Evolutionary conservation across 768 basidiomycete species (phyloP).

Genomic region (Lactifluus piperatus): DNA sequence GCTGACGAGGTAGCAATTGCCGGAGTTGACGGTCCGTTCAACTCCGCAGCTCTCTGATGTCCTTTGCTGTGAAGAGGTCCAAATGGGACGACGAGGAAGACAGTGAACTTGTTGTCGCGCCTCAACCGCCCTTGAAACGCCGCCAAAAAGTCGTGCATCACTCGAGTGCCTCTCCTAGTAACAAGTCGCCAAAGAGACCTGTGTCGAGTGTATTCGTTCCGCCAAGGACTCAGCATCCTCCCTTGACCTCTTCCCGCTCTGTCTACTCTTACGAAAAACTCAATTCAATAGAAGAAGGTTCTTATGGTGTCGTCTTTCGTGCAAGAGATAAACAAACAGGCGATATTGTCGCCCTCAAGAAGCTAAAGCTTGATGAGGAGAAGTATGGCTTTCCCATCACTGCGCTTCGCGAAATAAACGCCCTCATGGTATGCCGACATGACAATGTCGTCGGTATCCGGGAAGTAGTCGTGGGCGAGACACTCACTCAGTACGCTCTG

Average conservation of each 20-base stretch:
- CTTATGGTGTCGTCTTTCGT: conserved; percentile 96
- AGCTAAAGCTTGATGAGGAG: conserved; percentile 96
- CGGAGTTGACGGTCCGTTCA: conserved; percentile 3
- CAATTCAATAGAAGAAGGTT: conserved; percentile 98
- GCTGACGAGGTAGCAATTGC: not conserved
- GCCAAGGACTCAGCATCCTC: conserved; percentile 65
- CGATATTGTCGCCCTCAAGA: conserved; percentile 95
- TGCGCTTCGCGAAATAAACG: conserved; percentile 86
- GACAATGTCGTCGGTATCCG: conserved; percentile 96
- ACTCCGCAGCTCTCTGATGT: not conserved
- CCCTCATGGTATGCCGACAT: conserved; percentile 91
- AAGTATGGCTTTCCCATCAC: conserved; percentile 99
- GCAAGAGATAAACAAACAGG: conserved; percentile 91
- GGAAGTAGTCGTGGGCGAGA: conserved; percentile 97
- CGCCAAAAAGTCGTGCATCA: conserved; percentile 37
- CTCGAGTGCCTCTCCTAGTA: conserved; percentile 21
- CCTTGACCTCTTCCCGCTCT: conserved; percentile 78
- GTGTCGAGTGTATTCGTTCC: conserved; percentile 59
- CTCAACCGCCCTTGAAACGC: conserved; percentile 43
- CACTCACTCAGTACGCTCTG: conserved; percentile 85
- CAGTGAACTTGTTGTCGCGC: conserved; percentile 32
- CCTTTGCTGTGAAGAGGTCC: conserved; percentile 48
- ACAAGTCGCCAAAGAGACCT: conserved; percentile 18
- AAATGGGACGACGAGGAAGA: conserved; percentile 55
- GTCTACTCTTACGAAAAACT: conserved; percentile 91